Evolutionary conservation across 352 stramenopile species (phyloP).

Genomic region (Phytopythium boreale): DNA sequence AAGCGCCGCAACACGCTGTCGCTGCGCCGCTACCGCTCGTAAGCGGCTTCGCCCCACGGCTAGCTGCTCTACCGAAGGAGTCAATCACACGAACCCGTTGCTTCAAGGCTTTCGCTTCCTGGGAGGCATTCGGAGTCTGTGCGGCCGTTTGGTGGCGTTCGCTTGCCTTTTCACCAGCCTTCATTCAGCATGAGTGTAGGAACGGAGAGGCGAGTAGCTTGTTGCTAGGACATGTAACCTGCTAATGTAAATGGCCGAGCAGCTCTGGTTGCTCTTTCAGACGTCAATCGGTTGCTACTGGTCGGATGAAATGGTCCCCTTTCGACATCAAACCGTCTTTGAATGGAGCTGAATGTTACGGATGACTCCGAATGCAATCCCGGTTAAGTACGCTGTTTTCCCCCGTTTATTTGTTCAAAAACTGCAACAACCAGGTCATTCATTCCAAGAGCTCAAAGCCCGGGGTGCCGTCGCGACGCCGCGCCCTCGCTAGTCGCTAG

Average conservation of each 20-base stretch:
- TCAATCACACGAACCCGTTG: slow-evolving; percentile 9
- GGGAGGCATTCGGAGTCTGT: slow-evolving; percentile 3
- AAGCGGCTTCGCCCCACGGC: slow-evolving; percentile 13
- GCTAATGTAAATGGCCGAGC: slow-evolving; percentile 7
- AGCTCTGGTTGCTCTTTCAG: slow-evolving; percentile 7
- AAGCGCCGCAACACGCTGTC: slow-evolving; percentile 98
- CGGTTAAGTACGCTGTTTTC: neutral
- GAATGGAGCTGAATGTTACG: no score
- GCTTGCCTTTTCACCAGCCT: neutral
- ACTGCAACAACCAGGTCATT: neutral
- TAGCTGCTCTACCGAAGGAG: slow-evolving; percentile 2
- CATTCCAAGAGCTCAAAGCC: neutral
- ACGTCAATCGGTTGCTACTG: slow-evolving; percentile 1
- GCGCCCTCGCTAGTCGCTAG: no score
- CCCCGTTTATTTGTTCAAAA: neutral
- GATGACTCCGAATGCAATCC: neutral
- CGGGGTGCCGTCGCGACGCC: no score
- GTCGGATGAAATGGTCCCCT: neutral
- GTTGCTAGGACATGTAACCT: slow-evolving; percentile 5
- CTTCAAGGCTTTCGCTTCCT: slow-evolving; percentile 10
- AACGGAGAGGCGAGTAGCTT: neutral
- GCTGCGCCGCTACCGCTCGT: slow-evolving; percentile 98
- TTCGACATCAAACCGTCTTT: neutral
- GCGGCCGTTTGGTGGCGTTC: slow-evolving; percentile 3
- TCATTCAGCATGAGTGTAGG: neutral